These are phyloP conservation scores for Nitzschia palea DNA, from an alignment of 108 stramenopile species.

Conservation along the genomic window DNA sequence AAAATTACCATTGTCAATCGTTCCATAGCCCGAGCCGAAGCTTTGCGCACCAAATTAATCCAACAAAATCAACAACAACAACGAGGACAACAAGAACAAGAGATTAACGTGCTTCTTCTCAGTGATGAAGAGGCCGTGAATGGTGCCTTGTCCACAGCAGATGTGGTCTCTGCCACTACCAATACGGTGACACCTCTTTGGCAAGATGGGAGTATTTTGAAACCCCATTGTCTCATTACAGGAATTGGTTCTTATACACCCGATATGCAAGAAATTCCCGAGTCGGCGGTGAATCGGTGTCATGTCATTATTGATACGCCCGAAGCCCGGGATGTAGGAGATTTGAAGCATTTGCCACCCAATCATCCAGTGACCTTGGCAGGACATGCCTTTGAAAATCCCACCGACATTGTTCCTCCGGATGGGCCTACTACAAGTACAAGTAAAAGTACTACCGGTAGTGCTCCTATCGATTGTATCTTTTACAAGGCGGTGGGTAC, in stretches of 20 bases:
- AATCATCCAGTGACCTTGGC: constrained; percentile 45
- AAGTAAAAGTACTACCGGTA: too few relatives aligned
- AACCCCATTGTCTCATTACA: constrained; percentile 63
- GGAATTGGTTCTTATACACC: constrained; percentile 78
- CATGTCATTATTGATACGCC: constrained; percentile 68
- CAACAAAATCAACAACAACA: too few relatives aligned
- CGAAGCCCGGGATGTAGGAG: constrained; percentile 76
- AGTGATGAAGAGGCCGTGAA: constrained; percentile 32
- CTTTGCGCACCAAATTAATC: constrained; percentile 29
- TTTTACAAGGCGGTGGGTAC: constrained; percentile 80
- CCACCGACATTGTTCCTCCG: constrained; percentile 14
- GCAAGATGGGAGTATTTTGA: constrained; percentile 39
- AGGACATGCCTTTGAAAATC: constrained; percentile 51
- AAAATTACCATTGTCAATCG: constrained; percentile 76
- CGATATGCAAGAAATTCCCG: constrained; percentile 70
- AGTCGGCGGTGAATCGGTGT: constrained; percentile 28
- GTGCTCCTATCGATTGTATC: constrained; percentile 47
- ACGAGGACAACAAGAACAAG: not conserved
- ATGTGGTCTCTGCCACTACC: constrained; percentile 63
- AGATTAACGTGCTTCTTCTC: constrained; percentile 23
- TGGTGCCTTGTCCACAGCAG: constrained; percentile 50
- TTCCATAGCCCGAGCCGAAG: constrained; percentile 51
- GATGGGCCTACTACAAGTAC: constrained; percentile 16
- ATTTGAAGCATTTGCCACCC: constrained; percentile 51
- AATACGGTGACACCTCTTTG: constrained; percentile 73